Conservation (phyloP, 2,329 filamentous ascomycete species). For the Phoma herbarum region DNA sequence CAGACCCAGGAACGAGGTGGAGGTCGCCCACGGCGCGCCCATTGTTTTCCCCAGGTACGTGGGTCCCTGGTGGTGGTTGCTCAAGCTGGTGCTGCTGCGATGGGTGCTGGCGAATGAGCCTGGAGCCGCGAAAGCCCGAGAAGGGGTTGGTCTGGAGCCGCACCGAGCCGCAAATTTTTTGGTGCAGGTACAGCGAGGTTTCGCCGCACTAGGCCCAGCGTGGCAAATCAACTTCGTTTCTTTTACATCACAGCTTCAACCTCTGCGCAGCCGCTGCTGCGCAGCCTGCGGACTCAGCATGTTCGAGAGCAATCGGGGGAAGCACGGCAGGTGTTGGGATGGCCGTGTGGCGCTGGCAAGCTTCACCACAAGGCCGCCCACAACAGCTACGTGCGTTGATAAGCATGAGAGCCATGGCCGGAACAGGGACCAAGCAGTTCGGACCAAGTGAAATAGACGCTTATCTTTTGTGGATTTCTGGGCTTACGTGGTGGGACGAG, state of each 20-base stretch:
- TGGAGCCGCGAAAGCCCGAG: constrained; percentile 20
- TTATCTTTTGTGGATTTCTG: constrained; percentile 23
- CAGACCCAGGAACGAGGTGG: constrained; percentile 19
- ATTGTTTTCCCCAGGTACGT: constrained; percentile 20
- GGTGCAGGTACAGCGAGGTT: constrained; percentile 19
- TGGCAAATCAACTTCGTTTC: constrained; percentile 8
- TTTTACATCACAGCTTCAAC: constrained; percentile 3
- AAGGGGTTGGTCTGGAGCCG: constrained; percentile 17
- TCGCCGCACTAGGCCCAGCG: constrained; percentile 15
- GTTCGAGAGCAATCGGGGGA: constrained; percentile 9
- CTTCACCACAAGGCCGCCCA: neutral
- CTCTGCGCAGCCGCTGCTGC: too few relatives aligned
- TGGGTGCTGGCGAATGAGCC: constrained; percentile 12
- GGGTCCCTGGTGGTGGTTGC: constrained; percentile 2
- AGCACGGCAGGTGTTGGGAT: neutral
- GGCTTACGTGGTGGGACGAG: constrained; percentile 12
- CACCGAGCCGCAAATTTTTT: constrained; percentile 17
- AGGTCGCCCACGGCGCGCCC: constrained; percentile 8
- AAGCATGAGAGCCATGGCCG: neutral
- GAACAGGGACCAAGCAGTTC: constrained; percentile 8
- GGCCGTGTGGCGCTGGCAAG: neutral
- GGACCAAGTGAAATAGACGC: constrained; percentile 18
- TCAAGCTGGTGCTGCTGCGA: too few relatives aligned
- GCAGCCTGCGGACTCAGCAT: constrained; percentile 4
- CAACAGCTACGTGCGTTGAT: neutral